phyloP scores from a whole-genome alignment of 306 rosid genomes.

The cucumber (Cucumis sativus) region DNA sequence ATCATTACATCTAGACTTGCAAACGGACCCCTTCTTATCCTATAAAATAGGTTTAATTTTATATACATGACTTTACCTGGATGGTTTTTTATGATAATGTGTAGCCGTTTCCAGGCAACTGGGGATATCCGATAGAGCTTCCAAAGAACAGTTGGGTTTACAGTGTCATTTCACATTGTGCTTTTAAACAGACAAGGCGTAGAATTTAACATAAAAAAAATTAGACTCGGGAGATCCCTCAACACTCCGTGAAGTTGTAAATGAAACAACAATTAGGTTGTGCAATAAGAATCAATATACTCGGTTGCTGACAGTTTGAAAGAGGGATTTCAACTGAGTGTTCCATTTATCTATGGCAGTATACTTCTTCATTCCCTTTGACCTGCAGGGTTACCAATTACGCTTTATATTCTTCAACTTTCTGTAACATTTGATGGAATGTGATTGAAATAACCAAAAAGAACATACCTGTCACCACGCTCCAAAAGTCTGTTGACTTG shows the following conservation, averaged over 20 bases:
- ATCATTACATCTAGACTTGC: too few relatives aligned
- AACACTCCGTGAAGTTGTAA: not conserved
- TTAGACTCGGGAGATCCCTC: not conserved
- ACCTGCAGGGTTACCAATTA: conserved; percentile 29
- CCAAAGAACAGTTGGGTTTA: not conserved
- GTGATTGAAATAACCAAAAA: not conserved
- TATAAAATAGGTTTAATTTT: not conserved
- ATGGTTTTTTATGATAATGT: not conserved
- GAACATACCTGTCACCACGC: conserved; percentile 66
- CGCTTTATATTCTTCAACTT: not conserved
- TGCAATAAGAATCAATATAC: conserved; percentile 26
- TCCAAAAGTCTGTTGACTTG: conserved; percentile 93
- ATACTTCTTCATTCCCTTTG: conserved; percentile 91
- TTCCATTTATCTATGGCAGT: conserved; percentile 92
- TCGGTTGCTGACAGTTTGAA: conserved; percentile 69
- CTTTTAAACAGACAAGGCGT: not conserved
- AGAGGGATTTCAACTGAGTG: conserved; percentile 71
- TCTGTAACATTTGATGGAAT: not conserved
- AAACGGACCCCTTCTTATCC: too few relatives aligned
- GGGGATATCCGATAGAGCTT: not conserved
- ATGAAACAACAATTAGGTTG: not conserved
- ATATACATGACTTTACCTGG: not conserved
- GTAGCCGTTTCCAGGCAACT: not conserved
- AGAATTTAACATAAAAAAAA: not conserved
- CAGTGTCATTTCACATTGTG: not conserved